These are phyloP conservation scores for Yamagishiella unicocca DNA, from an alignment of 139 green algal species.

Conservation along the genomic window DNA sequence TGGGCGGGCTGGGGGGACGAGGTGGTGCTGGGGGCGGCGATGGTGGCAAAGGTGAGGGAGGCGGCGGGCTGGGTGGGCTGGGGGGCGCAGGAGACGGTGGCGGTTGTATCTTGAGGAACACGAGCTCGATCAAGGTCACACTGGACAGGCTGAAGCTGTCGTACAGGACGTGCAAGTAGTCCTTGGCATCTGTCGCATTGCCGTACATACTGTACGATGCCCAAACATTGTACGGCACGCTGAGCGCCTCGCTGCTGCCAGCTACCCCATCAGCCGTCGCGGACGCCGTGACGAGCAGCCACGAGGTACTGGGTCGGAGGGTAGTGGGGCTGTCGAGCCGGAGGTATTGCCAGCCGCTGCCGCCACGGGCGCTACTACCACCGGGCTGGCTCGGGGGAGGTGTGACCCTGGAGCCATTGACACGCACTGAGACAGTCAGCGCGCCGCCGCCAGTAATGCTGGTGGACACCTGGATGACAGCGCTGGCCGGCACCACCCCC, in stretches of 20 bases:
- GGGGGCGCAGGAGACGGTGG: neutral
- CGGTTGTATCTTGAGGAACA: neutral
- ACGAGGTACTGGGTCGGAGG: neutral
- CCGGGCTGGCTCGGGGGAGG: too few relatives aligned
- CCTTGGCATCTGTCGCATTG: neutral
- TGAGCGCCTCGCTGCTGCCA: neutral
- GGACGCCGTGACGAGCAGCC: neutral
- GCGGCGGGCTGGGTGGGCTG: neutral
- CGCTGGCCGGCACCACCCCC: neutral
- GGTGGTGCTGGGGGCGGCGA: neutral
- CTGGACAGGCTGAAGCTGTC: neutral
- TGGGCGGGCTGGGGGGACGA: neutral
- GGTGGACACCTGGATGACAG: neutral
- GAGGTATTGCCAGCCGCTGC: neutral
- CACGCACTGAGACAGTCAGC: too few relatives aligned
- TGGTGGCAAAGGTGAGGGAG: neutral
- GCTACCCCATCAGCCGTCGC: neutral
- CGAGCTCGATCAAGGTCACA: neutral
- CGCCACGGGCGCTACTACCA: neutral
- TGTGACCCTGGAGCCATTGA: too few relatives aligned
- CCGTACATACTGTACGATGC: neutral
- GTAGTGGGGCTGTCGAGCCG: neutral
- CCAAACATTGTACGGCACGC: conserved; percentile 15
- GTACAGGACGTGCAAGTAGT: conserved; percentile 4
- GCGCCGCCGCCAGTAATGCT: neutral